Percentiles rank a stretch among this genome's conserved stretches.
Evolutionary conservation across 129 eudicot genomes (phyloP).

Genomic region (Flaveria robusta): DNA sequence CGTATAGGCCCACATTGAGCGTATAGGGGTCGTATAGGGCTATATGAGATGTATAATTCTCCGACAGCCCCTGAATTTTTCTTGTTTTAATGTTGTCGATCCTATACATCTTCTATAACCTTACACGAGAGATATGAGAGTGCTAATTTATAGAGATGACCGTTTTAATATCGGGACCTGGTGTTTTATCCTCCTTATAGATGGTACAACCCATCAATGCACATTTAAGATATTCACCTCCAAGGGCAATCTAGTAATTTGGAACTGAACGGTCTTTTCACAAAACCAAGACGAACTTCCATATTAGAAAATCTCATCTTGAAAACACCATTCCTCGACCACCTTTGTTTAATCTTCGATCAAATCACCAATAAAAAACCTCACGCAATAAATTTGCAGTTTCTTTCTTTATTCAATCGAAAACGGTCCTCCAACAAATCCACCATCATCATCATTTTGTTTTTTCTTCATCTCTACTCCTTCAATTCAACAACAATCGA

Average conservation of each 20-base stretch:
- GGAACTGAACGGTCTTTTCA: constrained; percentile 40
- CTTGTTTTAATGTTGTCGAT: no score
- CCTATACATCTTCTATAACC: no score
- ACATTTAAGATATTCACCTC: constrained; percentile 19
- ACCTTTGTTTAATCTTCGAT: constrained; percentile 36
- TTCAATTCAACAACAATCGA: constrained; percentile 40
- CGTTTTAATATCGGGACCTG: no score
- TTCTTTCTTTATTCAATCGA: constrained; percentile 28
- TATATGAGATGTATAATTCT: no score
- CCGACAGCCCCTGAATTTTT: no score
- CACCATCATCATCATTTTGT: constrained; percentile 28
- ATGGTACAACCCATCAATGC: constrained; percentile 30
- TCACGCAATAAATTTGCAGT: constrained; percentile 24
- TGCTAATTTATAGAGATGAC: no score
- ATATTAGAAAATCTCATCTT: constrained; percentile 11
- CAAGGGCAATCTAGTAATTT: constrained; percentile 28
- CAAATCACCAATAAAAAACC: not conserved
- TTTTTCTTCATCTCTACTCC: constrained; percentile 39
- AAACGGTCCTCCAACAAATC: constrained; percentile 48
- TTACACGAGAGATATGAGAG: no score
- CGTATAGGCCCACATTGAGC: no score
- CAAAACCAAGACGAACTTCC: constrained; percentile 41
- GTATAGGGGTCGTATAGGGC: no score
- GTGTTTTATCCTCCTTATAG: no score
- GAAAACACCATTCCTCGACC: constrained; percentile 44